Evolutionary conservation across 1,284 basidiomycete species (phyloP).

Genomic region (Sanghuangporus sanghuang): DNA sequence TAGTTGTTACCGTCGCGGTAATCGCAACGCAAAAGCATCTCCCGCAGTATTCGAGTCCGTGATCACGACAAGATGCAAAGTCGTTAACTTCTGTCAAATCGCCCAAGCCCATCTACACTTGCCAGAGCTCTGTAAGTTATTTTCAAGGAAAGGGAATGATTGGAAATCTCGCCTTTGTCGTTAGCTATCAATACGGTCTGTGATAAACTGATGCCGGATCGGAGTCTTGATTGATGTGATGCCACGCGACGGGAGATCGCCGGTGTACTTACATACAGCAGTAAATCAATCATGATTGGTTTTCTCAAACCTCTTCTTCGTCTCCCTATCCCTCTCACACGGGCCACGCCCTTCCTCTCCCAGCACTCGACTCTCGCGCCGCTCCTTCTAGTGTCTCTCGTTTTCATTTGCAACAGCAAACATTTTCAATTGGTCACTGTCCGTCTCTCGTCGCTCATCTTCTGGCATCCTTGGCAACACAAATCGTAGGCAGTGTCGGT

Average conservation of each 20-base stretch:
- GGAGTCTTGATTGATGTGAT: not conserved
- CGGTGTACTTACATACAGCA: not conserved
- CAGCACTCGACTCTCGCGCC: not conserved
- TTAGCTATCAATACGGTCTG: not conserved
- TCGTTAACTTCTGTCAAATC: not conserved
- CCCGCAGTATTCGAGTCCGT: conserved; percentile 4
- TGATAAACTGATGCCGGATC: not conserved
- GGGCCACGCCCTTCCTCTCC: not conserved
- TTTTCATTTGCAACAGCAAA: not conserved
- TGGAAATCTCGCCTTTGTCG: not conserved
- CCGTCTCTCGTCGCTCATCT: not conserved
- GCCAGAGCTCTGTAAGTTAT: not conserved
- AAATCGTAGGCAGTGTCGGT: conserved; percentile 35
- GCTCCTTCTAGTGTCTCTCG: not conserved
- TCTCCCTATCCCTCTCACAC: not conserved
- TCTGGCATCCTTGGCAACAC: conserved; percentile 37
- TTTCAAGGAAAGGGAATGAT: not conserved
- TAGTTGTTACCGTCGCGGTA: not conserved
- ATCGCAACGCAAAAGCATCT: conserved; percentile 8
- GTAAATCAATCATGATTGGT: not conserved
- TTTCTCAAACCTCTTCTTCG: not conserved
- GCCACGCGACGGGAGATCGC: not conserved
- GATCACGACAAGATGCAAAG: conserved; percentile 1
- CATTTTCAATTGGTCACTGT: not conserved
- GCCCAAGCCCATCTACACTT: conserved; percentile 3